Percentiles rank a stretch among this genome's conserved stretches.
Conservation (phyloP, 176 grass and related monocot species). For the Calamus simplicifolius region DNA sequence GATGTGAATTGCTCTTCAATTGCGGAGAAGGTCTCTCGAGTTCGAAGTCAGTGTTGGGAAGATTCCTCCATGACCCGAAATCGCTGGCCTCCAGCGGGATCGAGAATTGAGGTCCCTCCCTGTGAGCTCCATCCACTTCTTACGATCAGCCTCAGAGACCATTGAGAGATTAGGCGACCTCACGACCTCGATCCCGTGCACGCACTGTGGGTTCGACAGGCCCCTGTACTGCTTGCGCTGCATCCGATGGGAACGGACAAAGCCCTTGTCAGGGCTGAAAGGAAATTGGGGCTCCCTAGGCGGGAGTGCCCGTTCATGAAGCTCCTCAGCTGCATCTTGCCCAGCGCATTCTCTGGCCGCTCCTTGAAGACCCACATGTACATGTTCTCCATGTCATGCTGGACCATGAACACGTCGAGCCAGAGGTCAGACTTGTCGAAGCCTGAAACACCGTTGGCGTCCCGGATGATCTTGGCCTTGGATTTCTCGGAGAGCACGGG, state of each 20-base stretch:
- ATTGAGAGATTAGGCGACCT: constrained; percentile 17
- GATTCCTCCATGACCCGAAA: constrained; percentile 16
- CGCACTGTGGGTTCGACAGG: constrained; percentile 16
- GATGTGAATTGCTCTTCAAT: constrained; percentile 1
- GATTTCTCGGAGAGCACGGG: constrained; percentile 11
- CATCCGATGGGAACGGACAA: constrained; percentile 19
- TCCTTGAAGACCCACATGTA: constrained; percentile 25
- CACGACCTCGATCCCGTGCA: constrained; percentile 13
- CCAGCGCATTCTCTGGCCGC: constrained; percentile 15
- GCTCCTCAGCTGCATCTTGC: constrained; percentile 18
- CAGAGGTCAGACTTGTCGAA: constrained; percentile 13
- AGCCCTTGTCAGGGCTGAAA: constrained; percentile 9
- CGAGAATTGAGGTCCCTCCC: constrained; percentile 9
- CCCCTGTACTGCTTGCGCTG: constrained; percentile 22
- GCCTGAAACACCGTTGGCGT: constrained; percentile 7
- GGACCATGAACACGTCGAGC: constrained; percentile 10
- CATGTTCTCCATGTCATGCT: constrained; percentile 25
- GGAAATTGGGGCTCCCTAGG: constrained; percentile 21
- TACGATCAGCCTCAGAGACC: constrained; percentile 4
- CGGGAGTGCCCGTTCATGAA: constrained; percentile 24
- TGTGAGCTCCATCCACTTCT: constrained; percentile 20
- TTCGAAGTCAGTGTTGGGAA: constrained; percentile 18
- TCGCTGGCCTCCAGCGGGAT: constrained; percentile 4
- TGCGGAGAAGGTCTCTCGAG: constrained; percentile 1
- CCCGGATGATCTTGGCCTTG: constrained; percentile 13